Evolutionary conservation across 805 yeast species (phyloP).

Genomic region (Saccharomycopsis sp.): DNA sequence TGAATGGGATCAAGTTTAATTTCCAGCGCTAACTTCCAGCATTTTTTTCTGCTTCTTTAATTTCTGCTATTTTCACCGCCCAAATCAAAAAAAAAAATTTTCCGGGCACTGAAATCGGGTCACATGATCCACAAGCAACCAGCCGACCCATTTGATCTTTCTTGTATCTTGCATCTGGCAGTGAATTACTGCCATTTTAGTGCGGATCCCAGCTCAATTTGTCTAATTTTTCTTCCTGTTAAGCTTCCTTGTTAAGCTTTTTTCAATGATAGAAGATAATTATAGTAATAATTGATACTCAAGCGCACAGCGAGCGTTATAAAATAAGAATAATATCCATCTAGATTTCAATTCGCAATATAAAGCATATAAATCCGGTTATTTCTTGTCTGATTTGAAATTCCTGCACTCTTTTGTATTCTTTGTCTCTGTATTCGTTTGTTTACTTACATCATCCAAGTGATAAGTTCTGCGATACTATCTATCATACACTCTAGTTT

Average conservation of each 20-base stretch:
- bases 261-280: not conserved
- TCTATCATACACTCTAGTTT: not conserved
- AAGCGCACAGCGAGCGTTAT: not conserved
- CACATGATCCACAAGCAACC: not conserved
- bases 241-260: not conserved
- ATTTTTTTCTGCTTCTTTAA: not conserved
- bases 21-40: not conserved
- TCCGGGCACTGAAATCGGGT: not conserved
- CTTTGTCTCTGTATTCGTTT: not conserved
- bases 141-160: not conserved
- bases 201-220: not conserved
- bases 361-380: not conserved
- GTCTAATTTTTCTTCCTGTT: not conserved
- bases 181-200: not conserved
- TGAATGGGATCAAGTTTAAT: too few species aligned
- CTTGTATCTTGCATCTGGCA: not conserved
- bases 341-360: not conserved
- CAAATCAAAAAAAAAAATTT: not conserved
- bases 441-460: too few species aligned
- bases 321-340: not conserved
- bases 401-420: too few species aligned
- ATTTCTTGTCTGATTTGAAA: not conserved
- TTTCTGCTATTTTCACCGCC: too few species aligned
- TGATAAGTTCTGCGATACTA: too few species aligned
- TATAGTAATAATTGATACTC: not conserved